phyloP scores from a whole-genome alignment of 2,329 filamentous ascomycete genomes.

The Mariannaea elegans region DNA sequence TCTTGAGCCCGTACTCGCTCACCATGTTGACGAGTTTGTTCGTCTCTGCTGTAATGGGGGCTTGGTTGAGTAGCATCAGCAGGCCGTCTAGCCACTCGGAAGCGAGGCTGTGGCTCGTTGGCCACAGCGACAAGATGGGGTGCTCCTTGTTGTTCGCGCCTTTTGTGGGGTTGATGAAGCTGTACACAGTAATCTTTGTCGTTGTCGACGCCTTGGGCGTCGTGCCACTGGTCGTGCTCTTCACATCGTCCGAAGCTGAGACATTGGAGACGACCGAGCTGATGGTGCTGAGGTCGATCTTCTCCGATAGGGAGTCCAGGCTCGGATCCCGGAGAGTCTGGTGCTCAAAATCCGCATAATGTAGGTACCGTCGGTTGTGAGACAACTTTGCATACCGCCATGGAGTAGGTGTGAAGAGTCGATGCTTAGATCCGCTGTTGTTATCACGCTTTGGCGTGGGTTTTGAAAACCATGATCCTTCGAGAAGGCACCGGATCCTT shows the following conservation, averaged over 20 bases:
- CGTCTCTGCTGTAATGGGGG: constrained; percentile 96
- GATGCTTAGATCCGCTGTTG: constrained; percentile 42
- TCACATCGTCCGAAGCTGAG: constrained; percentile 67
- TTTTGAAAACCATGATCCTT: constrained; percentile 86
- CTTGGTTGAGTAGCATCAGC: constrained; percentile 92
- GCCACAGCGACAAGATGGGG: constrained; percentile 83
- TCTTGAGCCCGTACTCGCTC: constrained; percentile 90
- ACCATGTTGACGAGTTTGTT: constrained; percentile 88
- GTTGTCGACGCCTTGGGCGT: constrained; percentile 60
- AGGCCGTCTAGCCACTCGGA: constrained; percentile 97
- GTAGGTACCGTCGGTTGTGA: constrained; percentile 88
- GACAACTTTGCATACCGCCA: constrained; percentile 91
- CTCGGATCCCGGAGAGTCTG: constrained; percentile 72
- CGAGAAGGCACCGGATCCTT: constrained; percentile 85
- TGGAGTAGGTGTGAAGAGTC: constrained; percentile 60
- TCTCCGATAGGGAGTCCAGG: constrained; percentile 78
- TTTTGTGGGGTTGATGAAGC: constrained; percentile 60
- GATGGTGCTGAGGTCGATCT: constrained; percentile 86
- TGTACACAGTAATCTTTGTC: constrained; percentile 93
- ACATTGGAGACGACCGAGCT: constrained; percentile 96
- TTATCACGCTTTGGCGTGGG: constrained; percentile 52
- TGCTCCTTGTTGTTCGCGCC: constrained; percentile 65
- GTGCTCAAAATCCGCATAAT: constrained; percentile 85
- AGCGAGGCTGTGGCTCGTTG: constrained; percentile 80
- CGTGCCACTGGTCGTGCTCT: constrained; percentile 54